Conservation (phyloP, 2,329 filamentous ascomycete genomes). For the Tolypocladium tundrense region DNA sequence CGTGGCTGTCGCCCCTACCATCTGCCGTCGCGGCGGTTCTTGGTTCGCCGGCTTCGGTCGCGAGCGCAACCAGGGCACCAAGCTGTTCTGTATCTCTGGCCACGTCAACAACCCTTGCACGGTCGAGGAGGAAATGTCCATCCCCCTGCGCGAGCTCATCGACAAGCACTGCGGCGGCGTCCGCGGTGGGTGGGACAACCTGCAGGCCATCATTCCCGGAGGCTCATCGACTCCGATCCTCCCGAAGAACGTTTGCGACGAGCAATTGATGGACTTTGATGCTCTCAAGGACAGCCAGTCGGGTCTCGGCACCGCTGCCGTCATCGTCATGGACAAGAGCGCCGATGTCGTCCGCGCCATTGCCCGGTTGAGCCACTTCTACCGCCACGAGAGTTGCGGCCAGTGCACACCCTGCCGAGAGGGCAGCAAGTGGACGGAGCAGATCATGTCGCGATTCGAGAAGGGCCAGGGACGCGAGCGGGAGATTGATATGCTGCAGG, state of each 20-base stretch:
- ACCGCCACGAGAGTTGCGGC: conserved; percentile 95
- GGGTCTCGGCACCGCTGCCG: conserved; percentile 90
- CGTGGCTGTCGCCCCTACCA: conserved; percentile 87
- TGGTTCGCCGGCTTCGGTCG: conserved; percentile 95
- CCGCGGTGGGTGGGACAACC: conserved; percentile 93
- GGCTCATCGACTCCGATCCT: conserved; percentile 95
- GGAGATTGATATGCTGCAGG: conserved; percentile 99
- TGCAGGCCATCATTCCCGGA: conserved; percentile 88
- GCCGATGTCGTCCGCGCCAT: conserved; percentile 94
- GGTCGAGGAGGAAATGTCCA: conserved; percentile 99
- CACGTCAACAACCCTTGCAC: conserved; percentile 98
- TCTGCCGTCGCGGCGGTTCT: conserved; percentile 78
- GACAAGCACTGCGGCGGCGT: conserved; percentile 98
- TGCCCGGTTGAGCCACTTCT: conserved; percentile 87
- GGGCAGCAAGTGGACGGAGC: conserved; percentile 97
- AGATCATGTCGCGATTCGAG: conserved; percentile 97
- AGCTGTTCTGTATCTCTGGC: conserved; percentile 96
- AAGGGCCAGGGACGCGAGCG: conserved; percentile 77
- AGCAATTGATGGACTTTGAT: conserved; percentile 98
- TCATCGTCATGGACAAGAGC: conserved; percentile 99
- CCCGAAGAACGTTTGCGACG: conserved; percentile 80
- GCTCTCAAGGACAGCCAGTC: conserved; percentile 96
- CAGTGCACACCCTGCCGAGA: conserved; percentile 99
- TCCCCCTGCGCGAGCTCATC: conserved; percentile 88
- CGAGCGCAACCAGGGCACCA: conserved; percentile 93